phyloP scores from a whole-genome alignment of 495 filamentous ascomycete species.

The Trichoderma erinaceum region DNA sequence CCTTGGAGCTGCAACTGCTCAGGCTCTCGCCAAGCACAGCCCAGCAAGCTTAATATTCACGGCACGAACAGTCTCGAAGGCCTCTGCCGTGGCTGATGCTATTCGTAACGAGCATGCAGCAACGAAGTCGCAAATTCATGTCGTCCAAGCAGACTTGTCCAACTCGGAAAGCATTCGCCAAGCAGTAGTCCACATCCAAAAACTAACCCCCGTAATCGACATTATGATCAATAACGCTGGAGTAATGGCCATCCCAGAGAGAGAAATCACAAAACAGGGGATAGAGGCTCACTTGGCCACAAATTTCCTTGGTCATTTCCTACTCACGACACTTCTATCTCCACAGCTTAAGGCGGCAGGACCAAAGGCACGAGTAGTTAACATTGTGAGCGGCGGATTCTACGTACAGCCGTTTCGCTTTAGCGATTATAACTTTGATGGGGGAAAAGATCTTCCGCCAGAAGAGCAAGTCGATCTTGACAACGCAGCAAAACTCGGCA shows the following conservation, averaged over 20 bases:
- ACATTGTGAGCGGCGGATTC: slow-evolving; percentile 30
- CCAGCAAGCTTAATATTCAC: slow-evolving; percentile 8
- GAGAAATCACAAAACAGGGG: slow-evolving; percentile 36
- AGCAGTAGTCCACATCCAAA: slow-evolving; percentile 33
- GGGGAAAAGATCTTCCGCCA: slow-evolving; percentile 1
- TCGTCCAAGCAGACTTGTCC: slow-evolving; percentile 39
- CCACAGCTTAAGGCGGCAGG: slow-evolving; percentile 29
- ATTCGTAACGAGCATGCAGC: not conserved
- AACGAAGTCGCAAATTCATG: slow-evolving; percentile 22
- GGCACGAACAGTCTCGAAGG: slow-evolving; percentile 12
- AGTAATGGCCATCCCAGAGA: slow-evolving; percentile 39
- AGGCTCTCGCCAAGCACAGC: slow-evolving; percentile 12
- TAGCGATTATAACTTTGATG: slow-evolving; percentile 16
- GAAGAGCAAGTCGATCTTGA: slow-evolving; percentile 4
- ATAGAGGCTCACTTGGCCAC: slow-evolving; percentile 46
- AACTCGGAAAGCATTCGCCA: slow-evolving; percentile 38
- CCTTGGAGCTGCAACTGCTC: slow-evolving; percentile 14
- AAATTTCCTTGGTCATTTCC: slow-evolving; percentile 48
- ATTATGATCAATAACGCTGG: slow-evolving; percentile 27
- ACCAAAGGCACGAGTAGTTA: slow-evolving; percentile 31
- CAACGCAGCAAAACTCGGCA: not conserved
- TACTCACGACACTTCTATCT: slow-evolving; percentile 46
- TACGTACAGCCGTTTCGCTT: slow-evolving; percentile 10
- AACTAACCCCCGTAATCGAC: slow-evolving; percentile 29
- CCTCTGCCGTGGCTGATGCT: slow-evolving; percentile 3